Conservation (phyloP, 208 protist genomes). For the Porcisia hertigi region DNA sequence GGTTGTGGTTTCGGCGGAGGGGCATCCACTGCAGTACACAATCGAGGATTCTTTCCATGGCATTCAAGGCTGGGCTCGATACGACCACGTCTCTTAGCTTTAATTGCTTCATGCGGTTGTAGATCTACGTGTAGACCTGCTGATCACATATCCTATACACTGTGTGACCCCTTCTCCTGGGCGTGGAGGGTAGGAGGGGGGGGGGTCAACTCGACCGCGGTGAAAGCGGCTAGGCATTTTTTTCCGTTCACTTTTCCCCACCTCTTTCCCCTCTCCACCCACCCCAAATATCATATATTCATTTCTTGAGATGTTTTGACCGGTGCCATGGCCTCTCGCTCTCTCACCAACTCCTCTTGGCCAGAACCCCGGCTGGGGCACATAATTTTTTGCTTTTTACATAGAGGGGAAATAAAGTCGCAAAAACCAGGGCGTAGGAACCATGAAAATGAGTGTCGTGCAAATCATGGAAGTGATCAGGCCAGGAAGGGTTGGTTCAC, state of each 20-base stretch:
- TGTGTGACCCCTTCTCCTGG: background rate
- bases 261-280: background rate
- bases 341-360: no score
- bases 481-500: background rate
- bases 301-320: no score
- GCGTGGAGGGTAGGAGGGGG: background rate
- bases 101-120: background rate
- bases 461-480: background rate
- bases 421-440: background rate
- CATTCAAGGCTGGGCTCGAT: constrained; percentile 47
- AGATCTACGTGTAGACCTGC: background rate
- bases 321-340: no score
- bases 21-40: constrained; percentile 10
- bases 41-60: constrained; percentile 29
- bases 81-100: constrained; percentile 8
- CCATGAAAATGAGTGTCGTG: background rate
- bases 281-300: background rate
- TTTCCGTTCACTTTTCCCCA: background rate
- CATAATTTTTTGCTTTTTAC: no score
- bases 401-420: background rate
- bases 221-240: background rate
- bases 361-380: no score
- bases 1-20: constrained; percentile 4
- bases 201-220: background rate
- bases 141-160: background rate